phyloP scores from a whole-genome alignment of 2,329 filamentous ascomycete genomes.

The Sporothrix curviconia region DNA sequence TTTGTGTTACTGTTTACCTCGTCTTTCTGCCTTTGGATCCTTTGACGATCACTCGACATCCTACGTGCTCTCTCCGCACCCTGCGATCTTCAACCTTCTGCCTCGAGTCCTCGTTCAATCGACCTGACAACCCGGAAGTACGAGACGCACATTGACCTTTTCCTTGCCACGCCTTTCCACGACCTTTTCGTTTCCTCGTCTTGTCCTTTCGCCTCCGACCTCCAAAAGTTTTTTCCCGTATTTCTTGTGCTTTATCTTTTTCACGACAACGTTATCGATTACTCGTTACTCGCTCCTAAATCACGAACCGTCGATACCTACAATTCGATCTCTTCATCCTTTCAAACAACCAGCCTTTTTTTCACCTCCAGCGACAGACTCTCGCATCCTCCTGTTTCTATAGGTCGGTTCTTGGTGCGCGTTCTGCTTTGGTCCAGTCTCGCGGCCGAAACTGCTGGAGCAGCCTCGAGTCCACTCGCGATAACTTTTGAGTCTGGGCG shows the following conservation, averaged over 20 bases:
- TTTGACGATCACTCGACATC: neutral
- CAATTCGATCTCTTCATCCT: neutral
- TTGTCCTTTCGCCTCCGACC: neutral
- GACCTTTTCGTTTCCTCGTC: neutral
- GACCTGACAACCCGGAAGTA: neutral
- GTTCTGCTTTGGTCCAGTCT: neutral
- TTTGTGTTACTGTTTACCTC: conserved; percentile 29
- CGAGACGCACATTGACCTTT: neutral
- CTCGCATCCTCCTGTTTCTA: neutral
- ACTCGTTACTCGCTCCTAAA: too few species aligned
- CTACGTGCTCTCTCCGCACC: neutral
- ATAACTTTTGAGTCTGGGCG: neutral
- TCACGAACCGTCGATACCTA: neutral
- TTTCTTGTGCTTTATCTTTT: too few species aligned
- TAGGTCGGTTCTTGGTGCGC: neutral
- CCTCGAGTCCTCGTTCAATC: neutral
- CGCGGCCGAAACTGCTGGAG: neutral
- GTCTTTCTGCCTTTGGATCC: neutral
- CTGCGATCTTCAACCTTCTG: neutral
- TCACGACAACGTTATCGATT: too few species aligned
- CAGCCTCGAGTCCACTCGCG: neutral
- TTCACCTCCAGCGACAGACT: neutral
- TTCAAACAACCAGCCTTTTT: neutral
- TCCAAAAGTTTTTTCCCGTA: too few species aligned
- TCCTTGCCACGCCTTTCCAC: neutral